Percentiles rank a stretch among this genome's conserved stretches.
Evolutionary conservation across 441 rosid genomes (phyloP).

Genomic region (Populus hybrid): DNA sequence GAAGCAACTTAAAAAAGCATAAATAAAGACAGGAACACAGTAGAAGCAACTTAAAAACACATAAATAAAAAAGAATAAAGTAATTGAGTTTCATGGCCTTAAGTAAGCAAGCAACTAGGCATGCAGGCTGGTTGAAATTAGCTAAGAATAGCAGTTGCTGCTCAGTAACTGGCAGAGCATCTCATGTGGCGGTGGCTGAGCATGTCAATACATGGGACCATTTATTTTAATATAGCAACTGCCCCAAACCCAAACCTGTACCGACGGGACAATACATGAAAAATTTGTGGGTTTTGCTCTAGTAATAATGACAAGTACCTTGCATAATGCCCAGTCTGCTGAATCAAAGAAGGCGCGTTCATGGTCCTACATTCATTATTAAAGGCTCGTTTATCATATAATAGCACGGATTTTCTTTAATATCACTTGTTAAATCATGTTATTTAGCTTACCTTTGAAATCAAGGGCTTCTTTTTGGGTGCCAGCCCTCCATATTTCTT

Average conservation of each 20-base stretch:
- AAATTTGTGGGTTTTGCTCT: not conserved
- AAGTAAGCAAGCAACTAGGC: too few species aligned
- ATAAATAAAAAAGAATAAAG: too few species aligned
- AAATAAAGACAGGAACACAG: too few species aligned
- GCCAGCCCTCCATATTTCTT: constrained; percentile 66
- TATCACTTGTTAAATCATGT: not conserved
- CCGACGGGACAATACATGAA: not conserved
- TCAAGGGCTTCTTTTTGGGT: constrained; percentile 81
- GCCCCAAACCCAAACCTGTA: not conserved
- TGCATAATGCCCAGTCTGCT: constrained; percentile 80
- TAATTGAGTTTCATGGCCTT: too few species aligned
- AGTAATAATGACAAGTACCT: constrained; percentile 34
- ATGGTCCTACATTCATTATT: constrained; percentile 39
- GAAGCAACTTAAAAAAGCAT: too few species aligned
- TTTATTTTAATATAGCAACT: not conserved
- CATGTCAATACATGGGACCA: not conserved
- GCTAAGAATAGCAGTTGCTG: too few species aligned
- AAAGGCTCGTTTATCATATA: not conserved
- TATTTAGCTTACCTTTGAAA: constrained; percentile 49
- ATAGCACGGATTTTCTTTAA: not conserved
- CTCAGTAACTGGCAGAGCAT: too few species aligned
- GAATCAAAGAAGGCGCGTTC: constrained; percentile 87
- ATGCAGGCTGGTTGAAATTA: too few species aligned
- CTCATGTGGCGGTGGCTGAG: too few species aligned
- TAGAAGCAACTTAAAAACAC: too few species aligned